Percentiles rank a stretch among this genome's conserved stretches.
These are phyloP conservation scores for Drechslerella coelobrocha DNA, from an alignment of 2,329 filamentous ascomycete species.

Conservation along the genomic window DNA sequence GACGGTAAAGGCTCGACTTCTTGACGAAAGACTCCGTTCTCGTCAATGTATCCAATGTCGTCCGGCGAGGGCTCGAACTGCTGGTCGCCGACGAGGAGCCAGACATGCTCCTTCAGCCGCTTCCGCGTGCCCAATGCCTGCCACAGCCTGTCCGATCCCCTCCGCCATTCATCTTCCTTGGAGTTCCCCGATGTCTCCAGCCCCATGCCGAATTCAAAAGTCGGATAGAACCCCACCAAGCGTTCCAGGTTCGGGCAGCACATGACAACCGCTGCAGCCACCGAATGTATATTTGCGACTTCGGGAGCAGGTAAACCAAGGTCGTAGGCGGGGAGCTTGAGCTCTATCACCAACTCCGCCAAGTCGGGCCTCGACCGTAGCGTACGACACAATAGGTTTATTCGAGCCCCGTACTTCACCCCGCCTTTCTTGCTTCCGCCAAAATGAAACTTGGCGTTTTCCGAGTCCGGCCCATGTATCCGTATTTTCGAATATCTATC, in stretches of 20 bases:
- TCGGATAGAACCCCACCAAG: conserved; percentile 46
- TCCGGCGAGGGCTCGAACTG: conserved; percentile 44
- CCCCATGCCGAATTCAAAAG: conserved; percentile 49
- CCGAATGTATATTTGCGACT: conserved; percentile 35
- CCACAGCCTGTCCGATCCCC: conserved; percentile 44
- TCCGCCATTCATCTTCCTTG: conserved; percentile 38
- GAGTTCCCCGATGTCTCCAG: conserved; percentile 27
- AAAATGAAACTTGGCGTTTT: conserved; percentile 42
- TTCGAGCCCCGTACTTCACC: conserved; percentile 38
- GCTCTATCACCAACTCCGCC: conserved; percentile 38
- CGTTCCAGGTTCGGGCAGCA: conserved; percentile 46
- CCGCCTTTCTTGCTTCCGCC: conserved; percentile 37
- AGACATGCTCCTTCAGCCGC: conserved; percentile 43
- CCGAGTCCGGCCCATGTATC: conserved; percentile 43
- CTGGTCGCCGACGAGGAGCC: conserved; percentile 43
- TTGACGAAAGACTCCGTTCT: conserved; percentile 43
- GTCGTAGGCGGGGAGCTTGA: conserved; percentile 48
- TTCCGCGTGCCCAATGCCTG: conserved; percentile 44
- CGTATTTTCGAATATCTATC: conserved; percentile 47
- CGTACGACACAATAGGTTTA: conserved; percentile 44
- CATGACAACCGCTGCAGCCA: conserved; percentile 36
- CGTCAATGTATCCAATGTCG: conserved; percentile 47
- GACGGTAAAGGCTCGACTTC: conserved; percentile 33
- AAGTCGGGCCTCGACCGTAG: conserved; percentile 36
- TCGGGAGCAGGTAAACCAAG: conserved; percentile 27